A percentile compares a stretch with the other conserved stretches of the same genome.
Evolutionary conservation across 805 yeast species (phyloP).

Genomic region (Yamadazyma philogaea): DNA sequence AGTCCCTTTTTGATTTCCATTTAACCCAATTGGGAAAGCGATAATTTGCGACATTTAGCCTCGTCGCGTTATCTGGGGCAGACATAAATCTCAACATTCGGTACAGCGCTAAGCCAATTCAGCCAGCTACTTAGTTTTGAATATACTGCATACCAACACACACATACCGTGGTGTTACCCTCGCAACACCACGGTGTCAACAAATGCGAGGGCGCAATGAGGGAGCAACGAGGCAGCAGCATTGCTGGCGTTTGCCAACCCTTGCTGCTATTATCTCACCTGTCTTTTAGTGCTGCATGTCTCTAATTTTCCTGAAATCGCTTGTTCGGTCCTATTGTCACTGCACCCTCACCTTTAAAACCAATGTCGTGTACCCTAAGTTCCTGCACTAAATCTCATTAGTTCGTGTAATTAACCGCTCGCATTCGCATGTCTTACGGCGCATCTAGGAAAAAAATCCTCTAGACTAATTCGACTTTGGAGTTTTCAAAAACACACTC

Average conservation of each 20-base stretch:
- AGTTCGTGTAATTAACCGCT: slow-evolving; percentile 4
- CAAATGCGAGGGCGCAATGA: too few relatives aligned
- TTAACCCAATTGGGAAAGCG: slow-evolving; percentile 4
- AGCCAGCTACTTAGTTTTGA: neutral
- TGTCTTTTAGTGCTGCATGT: too few relatives aligned
- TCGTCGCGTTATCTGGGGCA: neutral
- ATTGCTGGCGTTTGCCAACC: neutral
- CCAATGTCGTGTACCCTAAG: slow-evolving; percentile 2
- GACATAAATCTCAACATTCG: neutral
- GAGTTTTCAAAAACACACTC: too few relatives aligned
- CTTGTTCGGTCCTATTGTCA: neutral
- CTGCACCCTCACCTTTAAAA: neutral
- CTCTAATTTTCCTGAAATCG: too few relatives aligned
- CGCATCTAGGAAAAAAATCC: slow-evolving; percentile 4
- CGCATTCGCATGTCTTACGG: slow-evolving; percentile 1
- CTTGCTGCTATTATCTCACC: neutral
- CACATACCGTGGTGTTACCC: too few relatives aligned
- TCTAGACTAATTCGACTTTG: neutral
- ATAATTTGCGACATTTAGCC: neutral
- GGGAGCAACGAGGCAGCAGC: too few relatives aligned
- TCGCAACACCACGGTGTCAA: too few relatives aligned
- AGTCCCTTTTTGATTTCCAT: slow-evolving; percentile 4
- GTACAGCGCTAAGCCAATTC: neutral
- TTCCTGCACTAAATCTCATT: too few relatives aligned
- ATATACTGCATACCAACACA: too few relatives aligned